Conservation (phyloP, 345 rosid species). For the Rhizophora mangle region DNA sequence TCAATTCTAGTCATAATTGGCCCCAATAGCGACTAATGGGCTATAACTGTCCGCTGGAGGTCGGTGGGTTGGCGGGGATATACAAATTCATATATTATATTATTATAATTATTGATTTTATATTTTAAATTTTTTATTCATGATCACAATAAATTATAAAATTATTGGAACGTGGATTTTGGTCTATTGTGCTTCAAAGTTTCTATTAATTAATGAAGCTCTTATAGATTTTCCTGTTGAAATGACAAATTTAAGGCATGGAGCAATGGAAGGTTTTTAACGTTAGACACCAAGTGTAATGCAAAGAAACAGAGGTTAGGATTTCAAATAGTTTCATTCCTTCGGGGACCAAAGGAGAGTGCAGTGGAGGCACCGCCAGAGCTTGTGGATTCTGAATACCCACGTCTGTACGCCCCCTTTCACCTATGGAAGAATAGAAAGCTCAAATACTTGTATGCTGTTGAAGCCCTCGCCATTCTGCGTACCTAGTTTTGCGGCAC, state of each 20-base stretch:
- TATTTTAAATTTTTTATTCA: too few relatives aligned
- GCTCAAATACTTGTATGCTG: conserved; percentile 41
- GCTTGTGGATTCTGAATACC: conserved; percentile 39
- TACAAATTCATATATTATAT: too few relatives aligned
- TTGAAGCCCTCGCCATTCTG: conserved; percentile 47
- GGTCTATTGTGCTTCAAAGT: too few relatives aligned
- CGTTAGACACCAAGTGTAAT: conserved; percentile 63
- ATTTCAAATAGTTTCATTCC: conserved; percentile 65
- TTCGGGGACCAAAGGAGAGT: conserved; percentile 50
- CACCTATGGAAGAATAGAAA: conserved; percentile 42
- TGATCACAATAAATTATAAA: too few relatives aligned
- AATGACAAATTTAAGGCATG: conserved; percentile 34
- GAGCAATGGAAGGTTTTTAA: conserved; percentile 72
- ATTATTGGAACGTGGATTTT: too few relatives aligned
- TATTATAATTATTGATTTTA: too few relatives aligned
- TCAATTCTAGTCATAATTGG: too few relatives aligned
- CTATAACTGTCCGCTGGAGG: too few relatives aligned
- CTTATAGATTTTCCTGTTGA: too few relatives aligned
- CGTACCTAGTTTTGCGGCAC: conserved; percentile 7
- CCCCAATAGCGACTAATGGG: too few relatives aligned
- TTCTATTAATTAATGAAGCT: too few relatives aligned
- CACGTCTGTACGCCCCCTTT: conserved; percentile 41
- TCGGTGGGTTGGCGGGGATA: too few relatives aligned
- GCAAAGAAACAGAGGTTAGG: conserved; percentile 54
- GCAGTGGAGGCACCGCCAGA: conserved; percentile 38